These are phyloP conservation scores for Globisporangium heterothallicum DNA, from an alignment of 352 stramenopile species.

Conservation along the genomic window DNA sequence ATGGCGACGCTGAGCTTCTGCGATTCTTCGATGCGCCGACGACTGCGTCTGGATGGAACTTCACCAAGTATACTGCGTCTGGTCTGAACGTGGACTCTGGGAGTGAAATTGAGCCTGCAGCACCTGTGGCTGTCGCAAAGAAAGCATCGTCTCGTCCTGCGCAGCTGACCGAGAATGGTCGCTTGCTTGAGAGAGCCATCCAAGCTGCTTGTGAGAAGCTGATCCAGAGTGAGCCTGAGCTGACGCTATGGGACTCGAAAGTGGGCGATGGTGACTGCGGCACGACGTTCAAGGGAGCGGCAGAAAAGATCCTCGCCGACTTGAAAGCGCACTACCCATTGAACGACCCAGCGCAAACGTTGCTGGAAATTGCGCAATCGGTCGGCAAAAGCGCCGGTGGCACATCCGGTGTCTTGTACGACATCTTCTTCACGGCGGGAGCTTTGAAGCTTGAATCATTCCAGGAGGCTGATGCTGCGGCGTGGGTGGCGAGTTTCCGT, in stretches of 20 bases:
- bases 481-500: conserved; percentile 52
- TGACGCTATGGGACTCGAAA: conserved; percentile 94
- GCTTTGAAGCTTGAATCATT: conserved; percentile 46
- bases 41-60: conserved; percentile 62
- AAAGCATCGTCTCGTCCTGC: conserved; percentile 34
- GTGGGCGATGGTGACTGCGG: conserved; percentile 97
- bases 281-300: conserved; percentile 92
- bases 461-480: conserved; percentile 21
- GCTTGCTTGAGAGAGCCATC: conserved; percentile 56
- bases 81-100: conserved; percentile 20
- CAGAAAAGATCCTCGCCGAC: conserved; percentile 76
- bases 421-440: conserved; percentile 88
- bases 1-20: conserved; percentile 42
- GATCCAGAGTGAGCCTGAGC: conserved; percentile 81
- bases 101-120: conserved; percentile 28
- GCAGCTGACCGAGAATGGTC: conserved; percentile 32
- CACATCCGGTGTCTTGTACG: conserved; percentile 92
- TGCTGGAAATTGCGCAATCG: conserved; percentile 56
- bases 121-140: conserved; percentile 11
- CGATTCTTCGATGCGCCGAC: conserved; percentile 54
- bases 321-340: conserved; percentile 54
- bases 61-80: conserved; percentile 37
- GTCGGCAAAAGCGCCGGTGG: conserved; percentile 86
- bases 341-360: conserved; percentile 46
- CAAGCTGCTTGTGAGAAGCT: conserved; percentile 66